Conservation (phyloP, 768 basidiomycete genomes). For the Ramaria sp. region DNA sequence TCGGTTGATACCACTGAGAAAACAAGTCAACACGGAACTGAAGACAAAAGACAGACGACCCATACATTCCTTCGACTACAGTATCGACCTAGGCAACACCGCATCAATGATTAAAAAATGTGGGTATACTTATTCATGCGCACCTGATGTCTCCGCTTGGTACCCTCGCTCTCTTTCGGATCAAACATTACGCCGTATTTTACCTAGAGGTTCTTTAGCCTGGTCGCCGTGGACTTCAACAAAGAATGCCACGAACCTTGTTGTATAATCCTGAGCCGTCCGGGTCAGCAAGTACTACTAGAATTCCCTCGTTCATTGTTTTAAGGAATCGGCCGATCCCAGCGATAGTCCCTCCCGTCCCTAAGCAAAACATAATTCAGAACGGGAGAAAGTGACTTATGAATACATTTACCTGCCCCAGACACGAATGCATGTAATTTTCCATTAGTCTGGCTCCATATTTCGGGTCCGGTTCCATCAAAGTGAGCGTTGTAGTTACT, state of each 20-base stretch:
- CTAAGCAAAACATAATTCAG: conserved; percentile 24
- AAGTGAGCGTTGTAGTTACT: conserved; percentile 89
- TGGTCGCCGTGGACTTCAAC: background rate
- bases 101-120: background rate
- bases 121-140: background rate
- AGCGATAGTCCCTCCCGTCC: conserved; percentile 94
- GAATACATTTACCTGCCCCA: conserved; percentile 54
- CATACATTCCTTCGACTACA: conserved; percentile 84
- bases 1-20: conserved; percentile 79
- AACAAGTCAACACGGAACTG: background rate
- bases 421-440: conserved; percentile 74
- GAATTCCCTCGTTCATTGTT: conserved; percentile 50
- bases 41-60: background rate
- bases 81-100: conserved; percentile 60
- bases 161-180: conserved; percentile 86
- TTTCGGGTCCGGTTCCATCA: conserved; percentile 86
- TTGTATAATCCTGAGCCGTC: conserved; percentile 94
- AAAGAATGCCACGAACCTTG: conserved; percentile 44
- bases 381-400: background rate
- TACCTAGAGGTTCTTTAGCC: conserved; percentile 33
- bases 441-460: conserved; percentile 88
- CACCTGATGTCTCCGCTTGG: conserved; percentile 73
- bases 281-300: conserved; percentile 78
- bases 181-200: conserved; percentile 95
- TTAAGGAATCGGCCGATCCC: conserved; percentile 77